These are phyloP conservation scores for Bretziella fagacearum DNA, from an alignment of 2,329 filamentous ascomycete genomes.

Conservation along the genomic window DNA sequence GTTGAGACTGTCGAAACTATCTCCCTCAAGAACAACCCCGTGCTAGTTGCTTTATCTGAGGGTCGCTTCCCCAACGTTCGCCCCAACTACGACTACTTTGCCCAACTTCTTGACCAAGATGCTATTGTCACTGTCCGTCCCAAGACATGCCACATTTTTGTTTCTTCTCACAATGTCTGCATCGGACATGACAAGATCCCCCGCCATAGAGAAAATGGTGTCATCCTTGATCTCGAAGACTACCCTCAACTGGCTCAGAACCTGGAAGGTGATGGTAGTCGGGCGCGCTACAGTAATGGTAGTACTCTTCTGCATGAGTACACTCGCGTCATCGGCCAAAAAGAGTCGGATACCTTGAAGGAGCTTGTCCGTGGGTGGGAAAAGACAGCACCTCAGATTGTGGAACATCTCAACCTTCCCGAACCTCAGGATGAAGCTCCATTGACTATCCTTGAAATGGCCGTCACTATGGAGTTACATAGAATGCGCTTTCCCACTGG, in stretches of 20 bases:
- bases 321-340: conserved; percentile 35
- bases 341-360: conserved; percentile 38
- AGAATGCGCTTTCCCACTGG: conserved; percentile 39
- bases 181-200: conserved; percentile 32
- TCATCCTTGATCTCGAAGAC: conserved; percentile 27
- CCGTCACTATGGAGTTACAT: conserved; percentile 41
- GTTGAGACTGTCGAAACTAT: conserved; percentile 24
- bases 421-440: conserved; percentile 31
- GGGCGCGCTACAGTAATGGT: conserved; percentile 32
- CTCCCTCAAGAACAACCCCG: conserved; percentile 48
- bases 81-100: conserved; percentile 46
- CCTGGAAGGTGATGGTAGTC: conserved; percentile 33
- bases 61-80: conserved; percentile 38
- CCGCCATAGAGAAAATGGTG: conserved; percentile 26
- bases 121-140: conserved; percentile 36
- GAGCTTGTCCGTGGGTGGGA: conserved; percentile 40
- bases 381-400: conserved; percentile 38
- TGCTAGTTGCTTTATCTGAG: conserved; percentile 43
- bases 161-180: conserved; percentile 35
- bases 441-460: conserved; percentile 45
- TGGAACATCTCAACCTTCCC: conserved; percentile 33
- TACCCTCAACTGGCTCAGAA: conserved; percentile 42
- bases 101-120: conserved; percentile 37
- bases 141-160: conserved; percentile 42
- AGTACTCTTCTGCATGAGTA: conserved; percentile 41